Conservation (phyloP, 2,329 filamentous ascomycete genomes). For the Cordyceps cateniannulata region DNA sequence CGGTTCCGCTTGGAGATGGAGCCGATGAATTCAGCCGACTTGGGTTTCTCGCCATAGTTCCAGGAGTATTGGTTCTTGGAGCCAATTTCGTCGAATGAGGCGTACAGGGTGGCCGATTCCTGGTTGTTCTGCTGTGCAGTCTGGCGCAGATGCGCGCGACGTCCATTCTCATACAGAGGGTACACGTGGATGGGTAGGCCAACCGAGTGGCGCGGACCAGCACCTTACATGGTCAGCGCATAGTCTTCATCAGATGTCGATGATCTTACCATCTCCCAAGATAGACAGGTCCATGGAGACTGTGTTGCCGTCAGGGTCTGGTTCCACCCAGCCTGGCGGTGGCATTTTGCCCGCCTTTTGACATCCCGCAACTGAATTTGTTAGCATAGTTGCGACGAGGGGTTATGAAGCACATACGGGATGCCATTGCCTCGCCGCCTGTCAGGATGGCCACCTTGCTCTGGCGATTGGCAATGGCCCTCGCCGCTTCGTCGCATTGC, state of each 20-base stretch:
- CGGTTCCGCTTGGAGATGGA: constrained; percentile 50
- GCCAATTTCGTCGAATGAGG: constrained; percentile 52
- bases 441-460: constrained; percentile 52
- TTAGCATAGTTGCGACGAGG: not conserved
- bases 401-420: constrained; percentile 28
- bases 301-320: constrained; percentile 38
- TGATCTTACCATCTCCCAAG: constrained; percentile 24
- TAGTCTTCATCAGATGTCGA: not conserved
- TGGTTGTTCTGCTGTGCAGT: constrained; percentile 46
- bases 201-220: constrained; percentile 50
- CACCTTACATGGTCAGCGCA: constrained; percentile 30
- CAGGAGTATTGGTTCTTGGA: constrained; percentile 48
- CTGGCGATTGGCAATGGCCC: constrained; percentile 46
- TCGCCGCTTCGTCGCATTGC: constrained; percentile 57
- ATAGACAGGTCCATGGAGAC: constrained; percentile 42
- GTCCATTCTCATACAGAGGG: constrained; percentile 59
- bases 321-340: constrained; percentile 52
- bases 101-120: constrained; percentile 56
- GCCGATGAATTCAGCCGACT: constrained; percentile 45
- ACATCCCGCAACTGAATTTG: constrained; percentile 27
- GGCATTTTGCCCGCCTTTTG: constrained; percentile 30
- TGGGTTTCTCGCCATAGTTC: constrained; percentile 42
- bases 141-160: constrained; percentile 50
- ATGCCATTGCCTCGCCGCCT: constrained; percentile 60
- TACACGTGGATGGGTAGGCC: constrained; percentile 62